Conservation (phyloP, 2,329 filamentous ascomycete species). For the Xylariaceae sp. region DNA sequence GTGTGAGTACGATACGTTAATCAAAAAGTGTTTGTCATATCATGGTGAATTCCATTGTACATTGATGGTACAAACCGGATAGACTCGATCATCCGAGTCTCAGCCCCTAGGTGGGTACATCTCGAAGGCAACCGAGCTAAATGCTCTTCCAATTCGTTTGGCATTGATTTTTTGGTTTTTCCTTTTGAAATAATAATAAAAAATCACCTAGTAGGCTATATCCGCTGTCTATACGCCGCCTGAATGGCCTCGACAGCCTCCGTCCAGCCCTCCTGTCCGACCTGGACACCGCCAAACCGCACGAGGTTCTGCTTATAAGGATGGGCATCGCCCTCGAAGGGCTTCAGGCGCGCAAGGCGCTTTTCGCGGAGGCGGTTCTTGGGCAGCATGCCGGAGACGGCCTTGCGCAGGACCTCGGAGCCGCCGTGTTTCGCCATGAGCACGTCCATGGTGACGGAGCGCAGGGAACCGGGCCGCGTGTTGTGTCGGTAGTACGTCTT, state of each 20-base stretch:
- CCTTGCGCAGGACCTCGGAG: constrained; percentile 81
- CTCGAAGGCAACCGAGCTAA: not conserved
- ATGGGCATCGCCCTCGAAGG: constrained; percentile 87
- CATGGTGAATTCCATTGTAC: constrained; percentile 22
- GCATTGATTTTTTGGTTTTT: not conserved
- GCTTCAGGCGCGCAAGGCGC: constrained; percentile 82
- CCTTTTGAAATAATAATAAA: not conserved
- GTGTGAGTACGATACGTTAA: not conserved
- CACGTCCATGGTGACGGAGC: constrained; percentile 87
- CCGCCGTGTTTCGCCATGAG: constrained; percentile 94
- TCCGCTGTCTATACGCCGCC: constrained; percentile 43
- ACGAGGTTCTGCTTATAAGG: constrained; percentile 88
- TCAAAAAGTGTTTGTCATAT: constrained; percentile 1
- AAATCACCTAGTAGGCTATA: constrained; percentile 35
- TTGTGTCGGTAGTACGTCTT: constrained; percentile 96
- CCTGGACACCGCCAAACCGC: constrained; percentile 57
- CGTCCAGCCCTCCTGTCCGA: constrained; percentile 51
- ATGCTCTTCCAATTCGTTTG: not conserved
- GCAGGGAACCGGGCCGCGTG: constrained; percentile 80
- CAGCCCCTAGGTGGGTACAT: constrained; percentile 1
- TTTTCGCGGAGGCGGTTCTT: constrained; percentile 92
- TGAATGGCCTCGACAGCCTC: constrained; percentile 46
- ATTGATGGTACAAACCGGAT: constrained; percentile 27
- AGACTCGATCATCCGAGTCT: constrained; percentile 18
- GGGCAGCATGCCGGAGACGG: constrained; percentile 93